Percentiles rank a stretch among this genome's conserved stretches.
These are phyloP conservation scores for Pichia cephalocereana DNA, from an alignment of 805 yeast species.

Conservation along the genomic window DNA sequence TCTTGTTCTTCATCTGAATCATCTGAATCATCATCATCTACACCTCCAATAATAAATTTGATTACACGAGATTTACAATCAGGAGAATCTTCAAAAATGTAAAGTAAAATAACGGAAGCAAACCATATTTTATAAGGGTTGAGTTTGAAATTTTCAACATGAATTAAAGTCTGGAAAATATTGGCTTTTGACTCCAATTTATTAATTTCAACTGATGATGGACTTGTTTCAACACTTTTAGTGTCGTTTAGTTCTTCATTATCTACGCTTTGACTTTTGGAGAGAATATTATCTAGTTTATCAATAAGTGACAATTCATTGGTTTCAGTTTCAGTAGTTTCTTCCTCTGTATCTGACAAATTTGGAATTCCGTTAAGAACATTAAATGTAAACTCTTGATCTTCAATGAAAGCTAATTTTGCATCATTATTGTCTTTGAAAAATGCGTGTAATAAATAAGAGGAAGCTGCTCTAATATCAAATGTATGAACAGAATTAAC, in stretches of 20 bases:
- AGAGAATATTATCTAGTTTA: background rate
- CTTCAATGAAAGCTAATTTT: constrained; percentile 51
- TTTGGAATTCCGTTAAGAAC: constrained; percentile 16
- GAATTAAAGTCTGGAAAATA: constrained; percentile 60
- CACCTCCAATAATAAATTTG: constrained; percentile 49
- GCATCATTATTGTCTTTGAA: constrained; percentile 56
- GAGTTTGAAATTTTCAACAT: constrained; percentile 62
- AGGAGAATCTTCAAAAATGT: constrained; percentile 47
- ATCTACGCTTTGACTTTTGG: background rate
- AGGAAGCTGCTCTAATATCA: constrained; percentile 70
- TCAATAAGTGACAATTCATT: background rate
- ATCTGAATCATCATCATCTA: constrained; percentile 30
- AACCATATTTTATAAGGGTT: constrained; percentile 90
- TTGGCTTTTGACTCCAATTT: constrained; percentile 40
- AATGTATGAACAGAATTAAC: constrained; percentile 79
- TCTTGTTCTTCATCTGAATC: constrained; percentile 43
- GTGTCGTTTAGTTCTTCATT: background rate
- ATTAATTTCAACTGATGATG: constrained; percentile 9
- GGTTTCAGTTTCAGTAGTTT: background rate
- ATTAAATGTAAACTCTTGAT: constrained; percentile 47
- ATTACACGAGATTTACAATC: constrained; percentile 41
- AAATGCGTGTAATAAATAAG: constrained; percentile 56
- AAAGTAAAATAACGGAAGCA: constrained; percentile 56
- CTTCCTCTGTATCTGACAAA: constrained; percentile 2
- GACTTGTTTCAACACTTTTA: background rate